phyloP scores from a whole-genome alignment of 2,329 filamentous ascomycete genomes.

The Microthyrium microscopicum region DNA sequence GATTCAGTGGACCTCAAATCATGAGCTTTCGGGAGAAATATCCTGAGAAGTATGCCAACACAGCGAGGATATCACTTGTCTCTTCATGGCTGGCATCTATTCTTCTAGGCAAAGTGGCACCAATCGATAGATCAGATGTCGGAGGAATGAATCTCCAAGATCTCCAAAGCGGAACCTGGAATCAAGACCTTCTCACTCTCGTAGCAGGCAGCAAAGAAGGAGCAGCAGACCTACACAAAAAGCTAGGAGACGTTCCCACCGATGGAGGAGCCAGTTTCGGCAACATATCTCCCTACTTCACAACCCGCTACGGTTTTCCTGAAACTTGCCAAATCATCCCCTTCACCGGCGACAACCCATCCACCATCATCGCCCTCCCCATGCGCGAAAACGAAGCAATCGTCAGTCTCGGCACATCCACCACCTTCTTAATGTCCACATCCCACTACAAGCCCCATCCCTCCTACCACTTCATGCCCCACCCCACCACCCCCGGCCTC shows the following conservation, averaged over 20 bases:
- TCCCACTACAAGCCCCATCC: constrained; percentile 80
- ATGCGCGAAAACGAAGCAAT: constrained; percentile 81
- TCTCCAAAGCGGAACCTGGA: constrained; percentile 57
- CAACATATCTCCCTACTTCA: constrained; percentile 61
- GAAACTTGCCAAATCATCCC: constrained; percentile 60
- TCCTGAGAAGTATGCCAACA: constrained; percentile 64
- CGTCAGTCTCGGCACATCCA: constrained; percentile 85
- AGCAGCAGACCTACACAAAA: constrained; percentile 49
- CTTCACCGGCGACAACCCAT: constrained; percentile 91
- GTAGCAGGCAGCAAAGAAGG: constrained; percentile 47
- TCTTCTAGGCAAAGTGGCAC: constrained; percentile 69
- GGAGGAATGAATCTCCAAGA: constrained; percentile 98
- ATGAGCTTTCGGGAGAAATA: constrained; percentile 68
- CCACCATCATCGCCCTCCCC: constrained; percentile 82
- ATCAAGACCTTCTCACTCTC: constrained; percentile 56
- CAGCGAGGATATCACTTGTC: constrained; percentile 76
- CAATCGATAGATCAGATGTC: constrained; percentile 85
- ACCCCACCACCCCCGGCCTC: constrained; percentile 73
- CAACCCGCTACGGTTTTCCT: constrained; percentile 60
- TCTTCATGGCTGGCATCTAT: constrained; percentile 90
- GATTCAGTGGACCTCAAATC: constrained; percentile 96
- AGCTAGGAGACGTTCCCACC: constrained; percentile 63
- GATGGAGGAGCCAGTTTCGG: constrained; percentile 74
- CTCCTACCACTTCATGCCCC: constrained; percentile 94
- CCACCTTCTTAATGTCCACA: constrained; percentile 95